These are phyloP conservation scores for Ephemerocybe angulata DNA, from an alignment of 768 basidiomycete species.

Conservation along the genomic window DNA sequence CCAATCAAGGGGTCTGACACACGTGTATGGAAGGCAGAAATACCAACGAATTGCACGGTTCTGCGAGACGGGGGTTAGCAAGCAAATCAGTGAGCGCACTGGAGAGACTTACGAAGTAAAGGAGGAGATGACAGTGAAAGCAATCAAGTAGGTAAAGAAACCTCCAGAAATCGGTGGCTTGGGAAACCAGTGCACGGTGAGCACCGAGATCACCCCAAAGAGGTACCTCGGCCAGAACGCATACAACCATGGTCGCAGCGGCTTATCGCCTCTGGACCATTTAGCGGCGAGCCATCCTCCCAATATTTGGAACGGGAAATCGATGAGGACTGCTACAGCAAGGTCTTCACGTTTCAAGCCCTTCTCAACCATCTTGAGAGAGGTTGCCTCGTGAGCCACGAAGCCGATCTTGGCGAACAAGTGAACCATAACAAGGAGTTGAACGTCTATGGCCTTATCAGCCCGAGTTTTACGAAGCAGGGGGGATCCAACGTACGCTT, in stretches of 20 bases:
- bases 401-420: slow-evolving; percentile 93
- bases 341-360: slow-evolving; percentile 94
- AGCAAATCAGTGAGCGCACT: not conserved
- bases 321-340: slow-evolving; percentile 91
- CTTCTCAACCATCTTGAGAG: slow-evolving; percentile 94
- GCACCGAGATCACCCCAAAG: slow-evolving; percentile 67
- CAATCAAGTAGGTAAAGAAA: slow-evolving; percentile 79
- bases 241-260: slow-evolving; percentile 82
- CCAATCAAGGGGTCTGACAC: slow-evolving; percentile 96
- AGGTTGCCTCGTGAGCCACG: slow-evolving; percentile 88
- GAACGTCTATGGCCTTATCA: slow-evolving; percentile 64
- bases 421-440: slow-evolving; percentile 81
- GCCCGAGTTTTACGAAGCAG: not conserved
- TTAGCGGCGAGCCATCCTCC: slow-evolving; percentile 93
- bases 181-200: slow-evolving; percentile 86
- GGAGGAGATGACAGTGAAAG: slow-evolving; percentile 78
- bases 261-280: slow-evolving; percentile 80
- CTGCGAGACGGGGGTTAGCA: slow-evolving; percentile 35
- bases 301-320: slow-evolving; percentile 95
- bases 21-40: slow-evolving; percentile 97
- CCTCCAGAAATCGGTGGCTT: slow-evolving; percentile 62
- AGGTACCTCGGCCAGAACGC: slow-evolving; percentile 87
- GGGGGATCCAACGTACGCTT: slow-evolving; percentile 57
- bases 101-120: slow-evolving; percentile 69
- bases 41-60: slow-evolving; percentile 98